These are phyloP conservation scores for Colletotrichum endophyticum DNA, from an alignment of 2,329 filamentous ascomycete genomes.

Conservation along the genomic window DNA sequence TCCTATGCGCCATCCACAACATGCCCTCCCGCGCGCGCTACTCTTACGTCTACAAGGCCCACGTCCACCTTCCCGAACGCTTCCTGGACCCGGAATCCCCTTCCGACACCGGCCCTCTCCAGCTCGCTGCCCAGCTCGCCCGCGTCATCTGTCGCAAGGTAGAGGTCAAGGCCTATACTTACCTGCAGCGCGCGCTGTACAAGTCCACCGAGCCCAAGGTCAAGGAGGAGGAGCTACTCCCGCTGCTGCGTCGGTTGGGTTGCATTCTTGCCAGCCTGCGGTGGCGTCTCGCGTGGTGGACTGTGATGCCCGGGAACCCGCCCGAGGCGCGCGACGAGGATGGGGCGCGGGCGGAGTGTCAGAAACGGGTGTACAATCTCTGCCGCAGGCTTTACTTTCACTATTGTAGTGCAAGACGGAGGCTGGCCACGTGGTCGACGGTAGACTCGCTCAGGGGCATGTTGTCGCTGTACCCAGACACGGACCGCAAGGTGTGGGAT, in stretches of 20 bases:
- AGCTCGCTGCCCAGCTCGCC: conserved; percentile 46
- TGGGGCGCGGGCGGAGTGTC: conserved; percentile 41
- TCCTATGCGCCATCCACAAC: conserved; percentile 47
- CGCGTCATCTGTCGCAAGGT: conserved; percentile 49
- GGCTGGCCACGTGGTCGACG: conserved; percentile 41
- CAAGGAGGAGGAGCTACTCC: conserved; percentile 32
- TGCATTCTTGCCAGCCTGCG: conserved; percentile 40
- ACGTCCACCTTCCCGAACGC: conserved; percentile 24
- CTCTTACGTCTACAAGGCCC: conserved; percentile 34
- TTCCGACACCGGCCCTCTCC: conserved; percentile 39
- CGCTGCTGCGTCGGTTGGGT: conserved; percentile 7
- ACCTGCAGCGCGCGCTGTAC: conserved; percentile 38
- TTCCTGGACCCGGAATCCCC: conserved; percentile 40
- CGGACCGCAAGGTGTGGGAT: conserved; percentile 42
- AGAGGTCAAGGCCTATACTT: conserved; percentile 47
- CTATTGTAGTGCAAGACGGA: conserved; percentile 45
- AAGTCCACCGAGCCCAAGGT: neutral
- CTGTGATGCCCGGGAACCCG: conserved; percentile 36
- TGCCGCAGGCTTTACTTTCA: conserved; percentile 50
- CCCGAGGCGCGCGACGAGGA: conserved; percentile 30
- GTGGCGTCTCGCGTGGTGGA: conserved; percentile 50
- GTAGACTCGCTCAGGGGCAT: conserved; percentile 37
- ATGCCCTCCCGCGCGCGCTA: conserved; percentile 50
- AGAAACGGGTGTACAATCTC: conserved; percentile 41
- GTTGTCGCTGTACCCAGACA: conserved; percentile 44